Base-by-base conservation (phyloP, 768 basidiomycete genomes). In the Termitomyces sp. region DNA sequence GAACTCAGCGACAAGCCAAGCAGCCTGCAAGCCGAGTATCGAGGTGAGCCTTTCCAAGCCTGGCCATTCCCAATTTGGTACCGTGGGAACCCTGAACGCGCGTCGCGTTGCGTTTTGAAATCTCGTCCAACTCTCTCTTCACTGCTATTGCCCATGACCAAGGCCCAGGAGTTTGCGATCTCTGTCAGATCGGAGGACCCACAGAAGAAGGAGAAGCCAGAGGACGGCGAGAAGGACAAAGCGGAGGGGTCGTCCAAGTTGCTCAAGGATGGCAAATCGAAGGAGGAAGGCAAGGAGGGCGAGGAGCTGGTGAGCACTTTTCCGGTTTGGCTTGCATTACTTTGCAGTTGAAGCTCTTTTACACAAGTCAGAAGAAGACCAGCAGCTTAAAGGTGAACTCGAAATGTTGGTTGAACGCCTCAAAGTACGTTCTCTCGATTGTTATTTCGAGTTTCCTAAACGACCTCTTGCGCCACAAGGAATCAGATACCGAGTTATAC, bases 371-470 rank as follows among this genome's bases (percentile, higher is more conserved):
- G 97, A 99, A 70, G 97, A 98, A 75, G 97, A 99, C 73, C 78
- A 86, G 35, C 91, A 95, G 69, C 84, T 99, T 60, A 92, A 91
- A 75, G 88, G 85, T 59, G 95, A 99, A 74, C 81, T 99, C 23
- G 97, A 98, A 71, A 94, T 99, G 95, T 83, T 98, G 28, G 86
- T 96, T 32, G 95, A 98, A 70, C 85, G 97, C 47, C 71, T 99
- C 56, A 92, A 91, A 80, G 96, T 95, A 66, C 57, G 81, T 66
- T 18, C 14, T 48, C 61, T 23, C 18, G 10, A 49, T 8, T n/a
- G 14, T 16, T 23, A 30, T 23, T 35, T 54, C 35, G 52, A 16
- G 30, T 28, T 54, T 10, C 18, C n/a, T 8, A 38, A 41, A 1
- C 43, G 18, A 54, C 28, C n/a, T 54, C 23, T 54, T 54, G 52